phyloP scores from a whole-genome alignment of 2,329 filamentous ascomycete species.

The Penicillium polonicum region DNA sequence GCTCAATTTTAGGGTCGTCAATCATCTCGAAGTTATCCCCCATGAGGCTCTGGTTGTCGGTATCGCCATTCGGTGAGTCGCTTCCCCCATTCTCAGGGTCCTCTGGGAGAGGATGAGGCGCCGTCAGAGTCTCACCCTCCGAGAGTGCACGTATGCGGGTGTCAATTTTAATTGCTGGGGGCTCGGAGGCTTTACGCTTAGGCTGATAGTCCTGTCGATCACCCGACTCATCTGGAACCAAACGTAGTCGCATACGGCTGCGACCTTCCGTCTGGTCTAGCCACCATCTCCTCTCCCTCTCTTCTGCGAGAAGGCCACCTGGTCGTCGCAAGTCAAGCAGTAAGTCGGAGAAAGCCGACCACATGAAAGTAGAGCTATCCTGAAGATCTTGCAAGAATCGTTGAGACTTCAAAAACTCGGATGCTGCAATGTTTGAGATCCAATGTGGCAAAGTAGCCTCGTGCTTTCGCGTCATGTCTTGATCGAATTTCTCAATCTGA shows the following conservation, averaged over 20 bases:
- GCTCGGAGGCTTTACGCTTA: constrained; percentile 68
- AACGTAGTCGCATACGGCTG: constrained; percentile 87
- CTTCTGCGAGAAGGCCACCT: constrained; percentile 74
- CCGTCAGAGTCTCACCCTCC: constrained; percentile 44
- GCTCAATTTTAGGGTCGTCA: constrained; percentile 82
- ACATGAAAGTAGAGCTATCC: constrained; percentile 78
- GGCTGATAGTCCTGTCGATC: constrained; percentile 76
- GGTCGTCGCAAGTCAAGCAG: constrained; percentile 74
- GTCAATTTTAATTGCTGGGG: constrained; percentile 47
- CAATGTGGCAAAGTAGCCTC: constrained; percentile 84
- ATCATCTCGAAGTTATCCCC: constrained; percentile 97
- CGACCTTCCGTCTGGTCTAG: constrained; percentile 93
- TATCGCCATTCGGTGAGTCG: constrained; percentile 31
- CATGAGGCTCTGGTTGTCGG: constrained; percentile 46
- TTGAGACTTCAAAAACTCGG: constrained; percentile 90
- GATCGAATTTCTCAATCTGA: constrained; percentile 63
- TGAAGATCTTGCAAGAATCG: constrained; percentile 87
- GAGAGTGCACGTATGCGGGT: constrained; percentile 43
- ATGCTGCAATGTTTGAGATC: constrained; percentile 92
- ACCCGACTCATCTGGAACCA: constrained; percentile 72
- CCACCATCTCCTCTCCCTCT: constrained; percentile 72
- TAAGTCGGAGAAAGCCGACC: constrained; percentile 73
- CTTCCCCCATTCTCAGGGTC: constrained; percentile 35
- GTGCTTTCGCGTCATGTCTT: constrained; percentile 75
- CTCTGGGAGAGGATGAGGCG: constrained; percentile 34